These are phyloP conservation scores for Teunomyces gatunensis DNA, from an alignment of 805 yeast genomes.

Conservation along the genomic window DNA sequence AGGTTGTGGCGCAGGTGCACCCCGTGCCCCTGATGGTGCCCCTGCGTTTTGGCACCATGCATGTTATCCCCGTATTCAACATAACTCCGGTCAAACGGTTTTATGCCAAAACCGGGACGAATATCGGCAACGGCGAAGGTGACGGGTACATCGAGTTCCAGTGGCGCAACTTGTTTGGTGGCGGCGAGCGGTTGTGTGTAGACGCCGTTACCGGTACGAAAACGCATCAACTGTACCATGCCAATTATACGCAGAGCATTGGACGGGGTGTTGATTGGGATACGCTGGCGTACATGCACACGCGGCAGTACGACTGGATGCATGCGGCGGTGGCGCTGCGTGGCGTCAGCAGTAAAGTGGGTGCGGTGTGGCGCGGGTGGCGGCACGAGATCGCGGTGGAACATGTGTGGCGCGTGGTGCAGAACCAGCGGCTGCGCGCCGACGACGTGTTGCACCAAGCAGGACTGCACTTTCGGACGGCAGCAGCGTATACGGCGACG, in stretches of 20 bases:
- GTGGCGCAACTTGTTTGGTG: constrained; percentile 55
- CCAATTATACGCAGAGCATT: constrained; percentile 48
- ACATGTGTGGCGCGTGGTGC: constrained; percentile 41
- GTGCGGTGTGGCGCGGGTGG: constrained; percentile 32
- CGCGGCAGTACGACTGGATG: constrained; percentile 48
- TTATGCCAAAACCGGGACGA: constrained; percentile 89
- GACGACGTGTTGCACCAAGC: constrained; percentile 35
- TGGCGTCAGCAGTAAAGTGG: constrained; percentile 43
- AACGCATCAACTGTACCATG: constrained; percentile 46
- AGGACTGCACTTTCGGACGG: constrained; percentile 46
- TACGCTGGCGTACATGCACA: constrained; percentile 39
- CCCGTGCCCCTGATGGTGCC: constrained; percentile 18
- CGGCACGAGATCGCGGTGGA: constrained; percentile 51
- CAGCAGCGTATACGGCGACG: constrained; percentile 36
- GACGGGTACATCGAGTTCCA: constrained; percentile 83
- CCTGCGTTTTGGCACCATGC: constrained; percentile 16
- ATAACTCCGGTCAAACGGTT: constrained; percentile 62
- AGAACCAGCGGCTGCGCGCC: constrained; percentile 28
- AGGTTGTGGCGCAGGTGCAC: constrained; percentile 35
- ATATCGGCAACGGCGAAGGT: constrained; percentile 95
- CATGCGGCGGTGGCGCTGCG: constrained; percentile 43
- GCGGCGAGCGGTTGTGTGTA: constrained; percentile 50
- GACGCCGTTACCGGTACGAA: constrained; percentile 52
- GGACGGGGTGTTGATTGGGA: constrained; percentile 41
- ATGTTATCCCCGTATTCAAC: constrained; percentile 37